Conservation (phyloP, 305 asterid genomes). For the Nicotiana rustica region DNA sequence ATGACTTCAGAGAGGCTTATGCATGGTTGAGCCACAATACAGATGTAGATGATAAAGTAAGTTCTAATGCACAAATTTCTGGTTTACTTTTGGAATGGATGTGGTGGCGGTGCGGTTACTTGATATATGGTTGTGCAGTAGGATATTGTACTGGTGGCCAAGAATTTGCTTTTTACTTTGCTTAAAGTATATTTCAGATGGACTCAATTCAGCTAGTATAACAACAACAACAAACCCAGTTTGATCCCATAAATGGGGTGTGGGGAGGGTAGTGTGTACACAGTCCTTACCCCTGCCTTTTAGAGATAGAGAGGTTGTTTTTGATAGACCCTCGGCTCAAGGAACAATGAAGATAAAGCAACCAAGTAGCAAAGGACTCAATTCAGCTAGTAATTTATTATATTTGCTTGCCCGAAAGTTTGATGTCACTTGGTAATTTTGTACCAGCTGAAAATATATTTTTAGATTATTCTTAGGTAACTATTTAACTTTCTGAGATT, state of each 20-base stretch:
- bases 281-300: too few relatives aligned
- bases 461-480: not conserved
- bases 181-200: not conserved
- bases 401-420: not conserved
- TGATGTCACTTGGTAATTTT: not conserved
- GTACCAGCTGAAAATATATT: not conserved
- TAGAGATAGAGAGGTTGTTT: too few relatives aligned
- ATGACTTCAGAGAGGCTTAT: conserved; percentile 99
- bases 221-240: too few relatives aligned
- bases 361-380: too few relatives aligned
- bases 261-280: too few relatives aligned
- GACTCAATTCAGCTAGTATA: not conserved
- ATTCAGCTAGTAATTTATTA: not conserved
- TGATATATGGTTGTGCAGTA: not conserved
- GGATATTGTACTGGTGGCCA: conserved; percentile 15
- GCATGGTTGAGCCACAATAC: conserved; percentile 99
- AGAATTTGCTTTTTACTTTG: not conserved
- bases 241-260: too few relatives aligned
- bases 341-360: too few relatives aligned
- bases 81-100: not conserved
- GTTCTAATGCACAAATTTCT: conserved; percentile 37
- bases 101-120: conserved; percentile 15
- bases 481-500: not conserved
- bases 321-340: too few relatives aligned
- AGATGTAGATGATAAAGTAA: conserved; percentile 95